Percentiles rank a stretch among this genome's conserved stretches.
Conservation (phyloP, 2,329 filamentous ascomycete species). For the Fusarium setosum region DNA sequence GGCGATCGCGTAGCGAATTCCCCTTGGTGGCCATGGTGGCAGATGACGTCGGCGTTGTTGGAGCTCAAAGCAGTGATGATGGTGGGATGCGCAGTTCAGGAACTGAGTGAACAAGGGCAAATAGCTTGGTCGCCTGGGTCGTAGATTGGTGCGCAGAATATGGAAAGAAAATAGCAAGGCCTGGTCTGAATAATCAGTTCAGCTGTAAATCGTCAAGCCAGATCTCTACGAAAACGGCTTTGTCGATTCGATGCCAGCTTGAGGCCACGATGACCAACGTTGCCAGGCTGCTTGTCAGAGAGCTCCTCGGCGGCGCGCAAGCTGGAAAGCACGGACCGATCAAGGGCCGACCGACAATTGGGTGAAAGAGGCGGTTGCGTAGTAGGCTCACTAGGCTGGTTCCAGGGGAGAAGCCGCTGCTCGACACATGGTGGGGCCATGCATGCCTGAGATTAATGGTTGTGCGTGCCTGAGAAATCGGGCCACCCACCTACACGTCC, state of each 20-base stretch:
- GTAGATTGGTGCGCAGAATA: background rate
- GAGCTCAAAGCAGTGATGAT: conserved; percentile 27
- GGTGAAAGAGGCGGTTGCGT: conserved; percentile 18
- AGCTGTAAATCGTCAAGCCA: conserved; percentile 1
- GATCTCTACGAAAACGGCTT: conserved; percentile 13
- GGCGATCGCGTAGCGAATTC: conserved; percentile 61
- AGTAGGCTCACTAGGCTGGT: conserved; percentile 10
- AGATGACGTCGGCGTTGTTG: conserved; percentile 37
- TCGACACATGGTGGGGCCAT: conserved; percentile 25
- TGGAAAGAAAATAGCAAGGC: background rate
- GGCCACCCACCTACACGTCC: conserved; percentile 40
- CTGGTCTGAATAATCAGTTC: background rate
- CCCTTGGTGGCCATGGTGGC: conserved; percentile 58
- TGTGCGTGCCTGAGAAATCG: conserved; percentile 49
- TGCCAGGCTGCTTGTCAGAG: conserved; percentile 20
- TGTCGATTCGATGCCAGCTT: conserved; percentile 34
- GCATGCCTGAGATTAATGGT: conserved; percentile 18
- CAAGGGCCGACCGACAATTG: conserved; percentile 42
- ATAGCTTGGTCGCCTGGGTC: background rate
- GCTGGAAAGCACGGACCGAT: conserved; percentile 44
- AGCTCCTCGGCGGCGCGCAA: conserved; percentile 38
- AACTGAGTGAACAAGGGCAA: conserved; percentile 13
- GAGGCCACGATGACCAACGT: conserved; percentile 43
- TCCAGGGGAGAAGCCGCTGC: conserved; percentile 19
- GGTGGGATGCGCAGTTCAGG: conserved; percentile 39